Conservation (phyloP, 1,284 basidiomycete genomes). For the Tausonia pullulans region DNA sequence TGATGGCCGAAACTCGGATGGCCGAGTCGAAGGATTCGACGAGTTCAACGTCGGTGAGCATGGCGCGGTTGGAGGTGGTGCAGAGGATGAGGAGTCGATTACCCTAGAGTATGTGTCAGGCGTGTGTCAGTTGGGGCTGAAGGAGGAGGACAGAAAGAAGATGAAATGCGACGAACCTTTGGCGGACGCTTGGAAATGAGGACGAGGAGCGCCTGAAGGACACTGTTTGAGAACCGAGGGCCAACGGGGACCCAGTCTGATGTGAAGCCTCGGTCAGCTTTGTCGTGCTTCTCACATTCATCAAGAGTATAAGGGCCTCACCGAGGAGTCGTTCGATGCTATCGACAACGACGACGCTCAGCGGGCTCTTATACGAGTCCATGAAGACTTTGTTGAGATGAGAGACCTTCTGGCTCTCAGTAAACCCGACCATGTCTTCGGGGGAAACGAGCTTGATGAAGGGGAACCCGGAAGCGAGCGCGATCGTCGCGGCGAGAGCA, state of each 20-base stretch:
- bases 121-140: not conserved
- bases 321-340: conserved; percentile 80
- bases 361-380: conserved; percentile 94
- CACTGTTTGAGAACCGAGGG: conserved; percentile 86
- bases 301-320: conserved; percentile 32
- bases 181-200: conserved; percentile 83
- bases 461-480: conserved; percentile 82
- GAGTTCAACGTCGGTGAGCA: conserved; percentile 83
- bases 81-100: conserved; percentile 86
- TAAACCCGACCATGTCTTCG: conserved; percentile 93
- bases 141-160: not conserved
- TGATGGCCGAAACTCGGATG: conserved; percentile 72
- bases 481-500: conserved; percentile 88
- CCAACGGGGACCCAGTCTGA: conserved; percentile 97
- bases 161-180: conserved; percentile 47
- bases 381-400: conserved; percentile 89
- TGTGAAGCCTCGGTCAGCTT: not conserved
- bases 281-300: too few species aligned
- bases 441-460: conserved; percentile 98
- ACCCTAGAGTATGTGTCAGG: conserved; percentile 43
- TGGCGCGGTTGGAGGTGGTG: conserved; percentile 77
- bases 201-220: conserved; percentile 84
- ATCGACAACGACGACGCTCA: conserved; percentile 96
- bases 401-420: conserved; percentile 80
- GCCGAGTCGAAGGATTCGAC: conserved; percentile 82